Conservation (phyloP, 163 green algal genomes). For the Prototheca wickerhamii region DNA sequence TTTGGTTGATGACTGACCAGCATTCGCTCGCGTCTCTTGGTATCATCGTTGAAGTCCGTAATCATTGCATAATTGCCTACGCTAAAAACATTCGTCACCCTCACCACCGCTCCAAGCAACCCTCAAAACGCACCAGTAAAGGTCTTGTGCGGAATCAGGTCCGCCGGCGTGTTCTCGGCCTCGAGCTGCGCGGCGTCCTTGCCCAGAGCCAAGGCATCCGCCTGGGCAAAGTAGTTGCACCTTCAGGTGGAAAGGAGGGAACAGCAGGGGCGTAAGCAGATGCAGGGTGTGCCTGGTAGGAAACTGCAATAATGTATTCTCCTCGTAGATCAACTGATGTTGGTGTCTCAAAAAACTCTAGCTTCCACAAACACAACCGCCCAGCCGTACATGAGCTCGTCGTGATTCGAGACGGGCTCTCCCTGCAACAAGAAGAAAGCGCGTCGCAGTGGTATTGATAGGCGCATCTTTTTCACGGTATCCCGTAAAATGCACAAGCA, state of each 20-base stretch:
- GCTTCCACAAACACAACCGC: not conserved
- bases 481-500: too few species aligned
- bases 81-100: not conserved
- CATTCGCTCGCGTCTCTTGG: not conserved
- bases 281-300: too few species aligned
- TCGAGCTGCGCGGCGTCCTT: constrained; percentile 84
- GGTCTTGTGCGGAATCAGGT: constrained; percentile 91
- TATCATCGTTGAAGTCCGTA: too few species aligned
- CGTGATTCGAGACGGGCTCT: constrained; percentile 97
- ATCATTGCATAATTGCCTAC: too few species aligned
- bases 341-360: not conserved
- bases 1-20: not conserved
- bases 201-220: constrained; percentile 90
- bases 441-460: too few species aligned
- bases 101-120: not conserved
- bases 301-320: too few species aligned
- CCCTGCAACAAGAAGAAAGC: too few species aligned
- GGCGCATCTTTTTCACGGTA: too few species aligned
- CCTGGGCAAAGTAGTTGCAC: constrained; percentile 98
- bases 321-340: too few species aligned
- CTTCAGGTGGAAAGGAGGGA: too few species aligned
- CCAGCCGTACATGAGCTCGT: constrained; percentile 86
- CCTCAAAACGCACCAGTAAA: constrained; percentile 34
- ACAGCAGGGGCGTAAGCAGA: too few species aligned
- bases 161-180: constrained; percentile 74